Percentiles rank a stretch among this genome's conserved stretches.
Evolutionary conservation across 306 rosid genomes (phyloP).

Genomic region (Calophaca sinica): DNA sequence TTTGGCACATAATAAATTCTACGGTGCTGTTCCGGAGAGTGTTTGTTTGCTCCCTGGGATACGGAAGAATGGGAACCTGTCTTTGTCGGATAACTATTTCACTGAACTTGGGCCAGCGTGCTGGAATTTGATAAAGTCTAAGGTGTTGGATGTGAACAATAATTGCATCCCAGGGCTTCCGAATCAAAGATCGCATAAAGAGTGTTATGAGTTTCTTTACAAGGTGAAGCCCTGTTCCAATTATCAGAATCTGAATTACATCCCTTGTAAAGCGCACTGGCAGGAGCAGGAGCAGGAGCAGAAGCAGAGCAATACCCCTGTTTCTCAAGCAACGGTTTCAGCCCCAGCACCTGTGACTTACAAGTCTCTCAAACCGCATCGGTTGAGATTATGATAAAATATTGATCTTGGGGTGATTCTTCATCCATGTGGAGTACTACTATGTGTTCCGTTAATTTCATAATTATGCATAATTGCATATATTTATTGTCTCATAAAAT

Average conservation of each 20-base stretch:
- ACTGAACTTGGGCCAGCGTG: conserved; percentile 69
- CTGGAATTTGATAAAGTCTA: conserved; percentile 53
- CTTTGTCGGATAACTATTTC: conserved; percentile 62
- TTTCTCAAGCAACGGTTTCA: neutral
- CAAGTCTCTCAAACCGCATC: conserved; percentile 52
- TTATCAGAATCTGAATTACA: conserved; percentile 3
- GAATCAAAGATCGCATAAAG: conserved; percentile 45
- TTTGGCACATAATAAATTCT: conserved; percentile 57
- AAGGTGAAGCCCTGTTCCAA: conserved; percentile 44
- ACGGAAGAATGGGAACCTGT: conserved; percentile 29
- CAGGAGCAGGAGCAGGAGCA: neutral
- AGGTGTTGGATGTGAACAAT: conserved; percentile 48
- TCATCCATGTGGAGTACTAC: neutral
- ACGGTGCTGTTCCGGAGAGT: conserved; percentile 66
- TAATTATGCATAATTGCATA: too few relatives aligned
- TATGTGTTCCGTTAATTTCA: neutral
- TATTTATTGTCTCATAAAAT: neutral
- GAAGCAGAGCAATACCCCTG: neutral
- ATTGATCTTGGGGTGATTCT: neutral
- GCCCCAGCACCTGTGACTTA: conserved; percentile 53
- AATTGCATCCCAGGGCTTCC: conserved; percentile 72
- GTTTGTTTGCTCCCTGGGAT: conserved; percentile 61
- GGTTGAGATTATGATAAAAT: conserved; percentile 36
- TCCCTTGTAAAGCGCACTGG: conserved; percentile 58
- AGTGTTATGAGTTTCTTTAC: conserved; percentile 50